These are phyloP conservation scores for Wakefieldia striispora DNA, from an alignment of 768 basidiomycete genomes.

Conservation along the genomic window DNA sequence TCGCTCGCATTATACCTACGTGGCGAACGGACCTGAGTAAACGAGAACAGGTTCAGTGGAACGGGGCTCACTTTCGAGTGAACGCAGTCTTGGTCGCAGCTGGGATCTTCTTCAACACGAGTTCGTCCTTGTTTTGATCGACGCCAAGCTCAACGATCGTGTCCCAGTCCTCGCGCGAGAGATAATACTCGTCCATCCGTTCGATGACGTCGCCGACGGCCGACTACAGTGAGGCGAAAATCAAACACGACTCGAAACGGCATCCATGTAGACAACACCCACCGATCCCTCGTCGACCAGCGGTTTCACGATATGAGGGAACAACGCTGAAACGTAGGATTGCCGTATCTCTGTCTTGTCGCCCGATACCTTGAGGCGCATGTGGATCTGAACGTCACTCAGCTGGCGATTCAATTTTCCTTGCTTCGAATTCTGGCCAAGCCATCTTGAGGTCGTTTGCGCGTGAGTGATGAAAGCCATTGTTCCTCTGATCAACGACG, in stretches of 20 bases:
- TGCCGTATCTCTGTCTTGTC: slow-evolving; percentile 88
- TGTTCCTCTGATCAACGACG: slow-evolving; percentile 26
- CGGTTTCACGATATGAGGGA: slow-evolving; percentile 76
- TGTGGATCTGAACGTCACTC: slow-evolving; percentile 88
- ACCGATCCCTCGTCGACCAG: slow-evolving; percentile 73
- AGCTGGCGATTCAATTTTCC: slow-evolving; percentile 77
- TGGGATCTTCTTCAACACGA: slow-evolving; percentile 80
- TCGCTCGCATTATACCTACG: slow-evolving; percentile 84
- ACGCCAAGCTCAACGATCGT: slow-evolving; percentile 92
- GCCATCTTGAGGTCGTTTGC: slow-evolving; percentile 60
- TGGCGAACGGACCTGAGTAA: background rate
- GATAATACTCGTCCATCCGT: slow-evolving; percentile 90
- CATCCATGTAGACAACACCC: slow-evolving; percentile 34
- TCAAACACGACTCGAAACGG: background rate
- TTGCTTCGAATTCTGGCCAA: slow-evolving; percentile 96
- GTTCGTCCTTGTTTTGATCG: slow-evolving; percentile 70
- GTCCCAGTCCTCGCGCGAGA: slow-evolving; percentile 97
- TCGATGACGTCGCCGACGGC: slow-evolving; percentile 81
- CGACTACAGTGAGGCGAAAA: slow-evolving; percentile 13
- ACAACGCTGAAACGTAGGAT: slow-evolving; percentile 88
- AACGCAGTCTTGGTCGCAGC: slow-evolving; percentile 79
- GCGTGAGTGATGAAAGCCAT: background rate
- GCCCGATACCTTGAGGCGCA: slow-evolving; percentile 93
- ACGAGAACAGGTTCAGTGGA: background rate
- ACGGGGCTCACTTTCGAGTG: slow-evolving; percentile 68